phyloP scores from a whole-genome alignment of 2,329 filamentous ascomycete genomes.

The Aspergillus fischeri region DNA sequence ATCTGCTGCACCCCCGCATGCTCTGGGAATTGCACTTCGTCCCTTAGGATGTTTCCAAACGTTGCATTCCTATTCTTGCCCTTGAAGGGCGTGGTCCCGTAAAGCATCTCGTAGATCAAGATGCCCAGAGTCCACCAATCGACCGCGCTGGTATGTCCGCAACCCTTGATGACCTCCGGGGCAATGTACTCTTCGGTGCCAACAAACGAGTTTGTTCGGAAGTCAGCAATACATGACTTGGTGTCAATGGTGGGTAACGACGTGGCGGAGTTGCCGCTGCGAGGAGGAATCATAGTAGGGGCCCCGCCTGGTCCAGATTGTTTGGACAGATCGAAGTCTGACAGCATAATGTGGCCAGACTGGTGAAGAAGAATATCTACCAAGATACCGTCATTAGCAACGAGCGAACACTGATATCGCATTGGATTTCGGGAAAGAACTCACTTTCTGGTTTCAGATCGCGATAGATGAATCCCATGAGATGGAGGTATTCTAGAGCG shows the following conservation, averaged over 20 bases:
- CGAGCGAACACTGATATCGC: neutral
- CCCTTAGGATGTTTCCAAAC: conserved; percentile 92
- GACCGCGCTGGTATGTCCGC: conserved; percentile 94
- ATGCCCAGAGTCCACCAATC: conserved; percentile 99
- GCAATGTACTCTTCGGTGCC: conserved; percentile 99
- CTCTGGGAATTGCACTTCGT: conserved; percentile 95
- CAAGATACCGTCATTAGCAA: conserved; percentile 34
- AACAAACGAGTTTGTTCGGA: conserved; percentile 97
- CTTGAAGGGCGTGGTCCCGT: conserved; percentile 97
- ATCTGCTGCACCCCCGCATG: conserved; percentile 77
- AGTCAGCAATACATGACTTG: conserved; percentile 96
- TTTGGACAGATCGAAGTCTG: conserved; percentile 97
- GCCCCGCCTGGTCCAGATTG: conserved; percentile 94
- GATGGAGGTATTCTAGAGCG: conserved; percentile 89
- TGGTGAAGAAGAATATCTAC: conserved; percentile 94
- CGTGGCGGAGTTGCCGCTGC: conserved; percentile 78
- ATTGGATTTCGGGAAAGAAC: conserved; percentile 34
- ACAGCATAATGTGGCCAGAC: conserved; percentile 99
- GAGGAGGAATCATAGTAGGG: conserved; percentile 94
- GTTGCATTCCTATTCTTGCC: conserved; percentile 98
- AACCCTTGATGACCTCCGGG: conserved; percentile 97
- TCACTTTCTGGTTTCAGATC: conserved; percentile 95
- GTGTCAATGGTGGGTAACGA: conserved; percentile 96
- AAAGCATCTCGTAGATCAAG: conserved; percentile 97
- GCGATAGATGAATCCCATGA: conserved; percentile 99